Evolutionary conservation across 164 flowering plant genomes (phyloP).

Genomic region (Saururus chinensis): DNA sequence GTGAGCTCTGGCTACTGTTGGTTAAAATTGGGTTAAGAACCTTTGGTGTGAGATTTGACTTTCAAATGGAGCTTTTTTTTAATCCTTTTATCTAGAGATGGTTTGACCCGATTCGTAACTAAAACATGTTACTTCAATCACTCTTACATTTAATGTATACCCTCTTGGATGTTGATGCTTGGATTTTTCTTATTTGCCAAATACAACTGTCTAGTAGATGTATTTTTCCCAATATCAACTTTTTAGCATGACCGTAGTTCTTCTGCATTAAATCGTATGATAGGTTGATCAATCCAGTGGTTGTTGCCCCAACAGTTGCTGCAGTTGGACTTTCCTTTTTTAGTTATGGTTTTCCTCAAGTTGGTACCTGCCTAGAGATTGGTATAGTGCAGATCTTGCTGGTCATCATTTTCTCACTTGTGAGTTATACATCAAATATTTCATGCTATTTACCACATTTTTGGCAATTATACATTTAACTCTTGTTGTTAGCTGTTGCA

Average conservation of each 20-base stretch:
- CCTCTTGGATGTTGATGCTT: neutral
- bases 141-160: no score
- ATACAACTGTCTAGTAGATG: neutral
- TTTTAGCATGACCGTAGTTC: conserved; percentile 1
- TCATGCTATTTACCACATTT: neutral
- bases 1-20: no score
- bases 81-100: no score
- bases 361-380: conserved; percentile 91
- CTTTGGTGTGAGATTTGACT: no score
- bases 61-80: no score
- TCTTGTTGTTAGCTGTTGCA: neutral
- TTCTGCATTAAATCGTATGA: conserved; percentile 9
- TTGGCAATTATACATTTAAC: neutral
- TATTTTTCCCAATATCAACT: no score
- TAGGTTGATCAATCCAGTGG: conserved; percentile 96
- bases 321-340: conserved; percentile 98
- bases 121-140: no score
- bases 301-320: conserved; percentile 92
- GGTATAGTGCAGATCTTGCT: conserved; percentile 81
- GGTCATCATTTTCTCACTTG: conserved; percentile 81
- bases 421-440: conserved; percentile 25
- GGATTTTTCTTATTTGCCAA: neutral
- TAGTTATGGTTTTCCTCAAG: conserved; percentile 90
- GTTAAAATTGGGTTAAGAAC: no score
- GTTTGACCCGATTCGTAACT: no score